Percentiles rank a stretch among this genome's conserved stretches.
These are phyloP conservation scores for Tulasnella sp. DNA, from an alignment of 768 basidiomycete genomes.

Conservation along the genomic window DNA sequence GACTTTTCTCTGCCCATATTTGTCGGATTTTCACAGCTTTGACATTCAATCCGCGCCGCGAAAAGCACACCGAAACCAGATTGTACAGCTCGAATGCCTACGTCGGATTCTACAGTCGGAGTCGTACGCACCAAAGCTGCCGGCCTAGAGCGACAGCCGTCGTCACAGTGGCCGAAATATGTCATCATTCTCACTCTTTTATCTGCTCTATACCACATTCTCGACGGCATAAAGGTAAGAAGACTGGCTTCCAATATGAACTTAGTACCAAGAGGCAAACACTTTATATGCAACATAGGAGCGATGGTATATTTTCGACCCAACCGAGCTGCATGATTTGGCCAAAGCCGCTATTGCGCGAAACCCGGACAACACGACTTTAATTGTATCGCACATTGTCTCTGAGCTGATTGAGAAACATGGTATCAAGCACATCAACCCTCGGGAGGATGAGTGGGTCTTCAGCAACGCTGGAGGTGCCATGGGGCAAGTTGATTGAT, in stretches of 20 bases:
- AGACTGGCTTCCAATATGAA: not conserved
- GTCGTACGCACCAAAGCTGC: too few species aligned
- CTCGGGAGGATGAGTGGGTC: conserved; percentile 72
- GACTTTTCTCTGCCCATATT: too few species aligned
- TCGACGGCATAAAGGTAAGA: conserved; percentile 26
- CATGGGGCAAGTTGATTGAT: conserved; percentile 47
- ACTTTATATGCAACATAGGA: conserved; percentile 37
- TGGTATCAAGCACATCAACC: conserved; percentile 43
- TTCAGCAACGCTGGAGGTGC: conserved; percentile 97
- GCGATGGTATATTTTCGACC: conserved; percentile 81
- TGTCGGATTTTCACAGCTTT: too few species aligned
- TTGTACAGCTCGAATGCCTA: too few species aligned
- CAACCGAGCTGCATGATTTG: conserved; percentile 56
- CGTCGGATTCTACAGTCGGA: too few species aligned
- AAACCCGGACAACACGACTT: conserved; percentile 50
- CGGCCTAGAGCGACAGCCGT: too few species aligned
- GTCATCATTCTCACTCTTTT: conserved; percentile 18
- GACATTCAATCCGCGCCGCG: too few species aligned
- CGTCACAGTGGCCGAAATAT: too few species aligned
- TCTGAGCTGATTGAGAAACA: conserved; percentile 66
- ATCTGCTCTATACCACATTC: conserved; percentile 17
- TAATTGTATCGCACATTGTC: conserved; percentile 75
- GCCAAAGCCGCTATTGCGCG: conserved; percentile 60
- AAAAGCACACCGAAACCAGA: too few species aligned
- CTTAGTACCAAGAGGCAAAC: not conserved